A percentile compares a stretch with the other conserved stretches of the same genome.
These are phyloP conservation scores for Populus euphratica DNA, from an alignment of 345 rosid species.

Conservation along the genomic window DNA sequence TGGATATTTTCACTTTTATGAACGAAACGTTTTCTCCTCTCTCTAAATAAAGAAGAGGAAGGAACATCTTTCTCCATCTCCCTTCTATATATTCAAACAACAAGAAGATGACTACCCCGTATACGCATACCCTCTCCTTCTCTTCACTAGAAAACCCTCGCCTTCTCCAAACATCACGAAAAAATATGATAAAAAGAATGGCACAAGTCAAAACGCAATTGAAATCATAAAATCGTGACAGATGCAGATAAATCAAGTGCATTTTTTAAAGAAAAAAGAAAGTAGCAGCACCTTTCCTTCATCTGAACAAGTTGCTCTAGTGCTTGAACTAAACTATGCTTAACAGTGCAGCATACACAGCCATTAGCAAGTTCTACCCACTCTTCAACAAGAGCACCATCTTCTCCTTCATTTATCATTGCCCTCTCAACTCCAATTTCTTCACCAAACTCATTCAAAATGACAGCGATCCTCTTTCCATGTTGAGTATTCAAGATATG, in stretches of 20 bases:
- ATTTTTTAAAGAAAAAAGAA: background rate
- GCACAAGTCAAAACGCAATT: background rate
- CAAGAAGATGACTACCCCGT: background rate
- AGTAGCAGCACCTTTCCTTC: conserved; percentile 54
- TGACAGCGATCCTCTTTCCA: conserved; percentile 87
- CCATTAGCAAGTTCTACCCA: conserved; percentile 97
- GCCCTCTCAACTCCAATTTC: conserved; percentile 97
- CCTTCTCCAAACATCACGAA: background rate
- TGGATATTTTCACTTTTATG: background rate
- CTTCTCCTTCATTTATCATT: conserved; percentile 91
- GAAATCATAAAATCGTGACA: background rate
- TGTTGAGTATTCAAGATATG: conserved; percentile 71
- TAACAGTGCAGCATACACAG: conserved; percentile 88
- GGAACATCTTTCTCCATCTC: background rate
- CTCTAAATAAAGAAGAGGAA: background rate
- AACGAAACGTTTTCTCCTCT: background rate
- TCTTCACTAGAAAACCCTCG: background rate
- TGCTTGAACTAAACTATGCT: conserved; percentile 91
- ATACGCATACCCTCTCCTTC: background rate
- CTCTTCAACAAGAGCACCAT: conserved; percentile 80
- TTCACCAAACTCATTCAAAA: conserved; percentile 94
- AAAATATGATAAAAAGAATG: background rate
- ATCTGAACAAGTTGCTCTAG: conserved; percentile 84
- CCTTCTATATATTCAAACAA: background rate
- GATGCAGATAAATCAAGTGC: background rate